Percentiles rank a stretch among this genome's conserved stretches.
Conservation (phyloP, 208 protist species). For the Borovskyia barvae region DNA sequence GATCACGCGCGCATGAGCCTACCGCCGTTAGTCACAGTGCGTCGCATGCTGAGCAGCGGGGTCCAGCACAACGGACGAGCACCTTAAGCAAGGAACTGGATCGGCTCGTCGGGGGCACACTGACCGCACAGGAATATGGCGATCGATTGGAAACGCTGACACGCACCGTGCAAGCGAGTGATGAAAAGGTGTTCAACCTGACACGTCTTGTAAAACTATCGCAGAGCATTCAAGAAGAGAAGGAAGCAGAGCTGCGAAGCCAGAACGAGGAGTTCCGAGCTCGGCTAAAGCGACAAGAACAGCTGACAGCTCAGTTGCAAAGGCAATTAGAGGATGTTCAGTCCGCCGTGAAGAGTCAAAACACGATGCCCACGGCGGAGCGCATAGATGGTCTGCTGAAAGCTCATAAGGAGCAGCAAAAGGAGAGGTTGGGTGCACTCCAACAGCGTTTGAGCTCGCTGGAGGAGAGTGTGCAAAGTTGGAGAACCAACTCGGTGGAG, state of each 20-base stretch:
- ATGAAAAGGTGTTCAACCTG: slow-evolving; percentile 82
- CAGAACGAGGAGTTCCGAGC: slow-evolving; percentile 66
- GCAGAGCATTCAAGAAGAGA: slow-evolving; percentile 68
- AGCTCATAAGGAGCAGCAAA: slow-evolving; percentile 8
- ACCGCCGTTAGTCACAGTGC: neutral
- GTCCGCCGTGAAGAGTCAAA: slow-evolving; percentile 13
- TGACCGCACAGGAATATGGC: slow-evolving; percentile 60
- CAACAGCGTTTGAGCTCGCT: slow-evolving; percentile 15
- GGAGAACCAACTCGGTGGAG: slow-evolving; percentile 4
- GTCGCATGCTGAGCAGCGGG: neutral
- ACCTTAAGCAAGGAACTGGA: slow-evolving; percentile 32
- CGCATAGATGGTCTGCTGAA: slow-evolving; percentile 11
- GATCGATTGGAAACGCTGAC: slow-evolving; percentile 56
- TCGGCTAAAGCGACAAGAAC: slow-evolving; percentile 72
- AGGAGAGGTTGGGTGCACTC: slow-evolving; percentile 25
- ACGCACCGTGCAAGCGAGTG: slow-evolving; percentile 43
- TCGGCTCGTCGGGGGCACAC: slow-evolving; percentile 59
- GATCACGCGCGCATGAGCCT: neutral
- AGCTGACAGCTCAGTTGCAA: slow-evolving; percentile 43
- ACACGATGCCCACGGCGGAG: slow-evolving; percentile 8
- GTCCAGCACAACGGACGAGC: slow-evolving; percentile 10
- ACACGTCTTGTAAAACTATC: slow-evolving; percentile 79
- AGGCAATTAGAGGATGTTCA: slow-evolving; percentile 34
- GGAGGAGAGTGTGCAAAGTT: slow-evolving; percentile 3
- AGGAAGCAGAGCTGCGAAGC: slow-evolving; percentile 54